Evolutionary conservation across 495 filamentous ascomycete species (phyloP).

Genomic region (Talaromyces proteolyticus): DNA sequence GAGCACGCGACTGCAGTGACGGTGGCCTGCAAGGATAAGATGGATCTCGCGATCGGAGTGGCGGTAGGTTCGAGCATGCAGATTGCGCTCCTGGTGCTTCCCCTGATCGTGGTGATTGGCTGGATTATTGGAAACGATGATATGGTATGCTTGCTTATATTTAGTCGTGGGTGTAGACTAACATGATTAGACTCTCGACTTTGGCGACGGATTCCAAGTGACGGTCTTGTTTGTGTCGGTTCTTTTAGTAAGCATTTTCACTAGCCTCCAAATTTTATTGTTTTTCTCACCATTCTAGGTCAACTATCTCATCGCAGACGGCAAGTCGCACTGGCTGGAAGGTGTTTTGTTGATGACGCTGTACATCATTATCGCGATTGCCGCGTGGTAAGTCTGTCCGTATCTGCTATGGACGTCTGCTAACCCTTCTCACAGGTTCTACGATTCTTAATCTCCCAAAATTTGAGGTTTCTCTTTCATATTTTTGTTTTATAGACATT

Average conservation of each 20-base stretch:
- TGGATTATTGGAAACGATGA: constrained; percentile 64
- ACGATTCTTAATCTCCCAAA: neutral
- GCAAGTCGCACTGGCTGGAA: constrained; percentile 63
- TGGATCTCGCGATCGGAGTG: constrained; percentile 83
- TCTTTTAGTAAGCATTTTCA: constrained; percentile 44
- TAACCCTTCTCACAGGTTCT: neutral
- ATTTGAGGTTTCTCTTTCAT: constrained; percentile 5
- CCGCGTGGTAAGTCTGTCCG: constrained; percentile 34
- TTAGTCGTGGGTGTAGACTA: constrained; percentile 6
- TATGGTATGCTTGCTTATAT: constrained; percentile 24
- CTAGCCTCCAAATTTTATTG: too few relatives aligned
- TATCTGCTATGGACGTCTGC: too few relatives aligned
- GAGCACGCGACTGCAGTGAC: constrained; percentile 86
- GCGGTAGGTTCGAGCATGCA: constrained; percentile 84
- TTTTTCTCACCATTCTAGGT: too few relatives aligned
- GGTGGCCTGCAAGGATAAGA: constrained; percentile 84
- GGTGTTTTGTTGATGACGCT: constrained; percentile 68
- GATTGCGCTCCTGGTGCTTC: constrained; percentile 75
- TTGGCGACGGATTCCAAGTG: constrained; percentile 72
- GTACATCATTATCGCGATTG: constrained; percentile 66
- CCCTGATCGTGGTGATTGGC: constrained; percentile 70
- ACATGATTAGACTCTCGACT: constrained; percentile 60
- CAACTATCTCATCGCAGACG: constrained; percentile 71
- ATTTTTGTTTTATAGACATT: constrained; percentile 2
- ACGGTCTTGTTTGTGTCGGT: constrained; percentile 74